Evolutionary conservation across 495 filamentous ascomycete genomes (phyloP).

Genomic region (Gamarada debralockiae): DNA sequence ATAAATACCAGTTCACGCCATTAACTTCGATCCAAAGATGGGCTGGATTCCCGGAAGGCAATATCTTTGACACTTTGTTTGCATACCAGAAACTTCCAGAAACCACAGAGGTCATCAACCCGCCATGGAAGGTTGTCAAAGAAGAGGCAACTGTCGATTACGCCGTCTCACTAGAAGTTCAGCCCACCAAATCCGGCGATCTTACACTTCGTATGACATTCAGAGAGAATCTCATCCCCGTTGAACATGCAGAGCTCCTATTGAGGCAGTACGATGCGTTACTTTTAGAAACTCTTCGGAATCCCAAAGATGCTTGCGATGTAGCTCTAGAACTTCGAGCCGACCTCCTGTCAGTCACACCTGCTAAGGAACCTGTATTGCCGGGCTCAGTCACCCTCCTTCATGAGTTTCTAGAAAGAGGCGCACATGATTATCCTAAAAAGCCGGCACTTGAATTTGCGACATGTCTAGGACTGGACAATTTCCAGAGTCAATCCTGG

Average conservation of each 20-base stretch:
- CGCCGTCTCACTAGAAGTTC: slow-evolving; percentile 67
- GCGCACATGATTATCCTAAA: slow-evolving; percentile 35
- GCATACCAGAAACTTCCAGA: slow-evolving; percentile 63
- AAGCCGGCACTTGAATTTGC: slow-evolving; percentile 60
- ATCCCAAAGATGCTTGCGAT: slow-evolving; percentile 17
- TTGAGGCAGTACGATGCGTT: slow-evolving; percentile 58
- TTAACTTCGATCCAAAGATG: slow-evolving; percentile 64
- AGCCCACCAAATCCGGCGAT: slow-evolving; percentile 39
- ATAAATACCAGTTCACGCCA: slow-evolving; percentile 66
- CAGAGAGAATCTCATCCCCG: slow-evolving; percentile 53
- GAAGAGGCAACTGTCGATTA: slow-evolving; percentile 56
- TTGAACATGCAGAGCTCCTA: slow-evolving; percentile 56
- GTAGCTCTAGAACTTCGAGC: slow-evolving; percentile 20
- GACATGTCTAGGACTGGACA: slow-evolving; percentile 28
- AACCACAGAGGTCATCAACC: slow-evolving; percentile 6
- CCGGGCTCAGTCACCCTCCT: slow-evolving; percentile 40
- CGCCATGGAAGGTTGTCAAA: slow-evolving; percentile 43
- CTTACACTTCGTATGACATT: slow-evolving; percentile 61
- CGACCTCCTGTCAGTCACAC: slow-evolving; percentile 49
- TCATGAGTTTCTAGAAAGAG: slow-evolving; percentile 60
- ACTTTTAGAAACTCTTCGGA: slow-evolving; percentile 30
- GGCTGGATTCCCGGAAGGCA: slow-evolving; percentile 51
- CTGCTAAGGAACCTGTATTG: slow-evolving; percentile 43
- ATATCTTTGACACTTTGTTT: slow-evolving; percentile 75
- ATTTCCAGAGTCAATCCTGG: slow-evolving; percentile 44